Base-by-base conservation (phyloP, 192 early-diverging fungal species). In the Coemansia sp. region DNA sequence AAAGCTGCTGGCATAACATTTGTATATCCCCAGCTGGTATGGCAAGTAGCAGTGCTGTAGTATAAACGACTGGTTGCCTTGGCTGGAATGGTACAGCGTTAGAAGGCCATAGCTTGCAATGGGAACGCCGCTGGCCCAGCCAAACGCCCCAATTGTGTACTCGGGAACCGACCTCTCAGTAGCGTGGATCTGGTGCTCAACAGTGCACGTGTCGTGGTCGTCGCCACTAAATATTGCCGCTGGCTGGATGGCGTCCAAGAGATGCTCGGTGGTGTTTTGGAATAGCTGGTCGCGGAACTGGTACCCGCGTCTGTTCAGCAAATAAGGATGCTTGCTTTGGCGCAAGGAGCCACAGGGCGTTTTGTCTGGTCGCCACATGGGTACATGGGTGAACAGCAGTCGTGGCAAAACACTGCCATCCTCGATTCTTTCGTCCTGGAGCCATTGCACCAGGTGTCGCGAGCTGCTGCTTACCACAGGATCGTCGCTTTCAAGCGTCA, bases 141-240 rank as follows among this genome's bases (percentile, higher is more conserved):
- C 88, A 64, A 90, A 89, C 0, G 88, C 85, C 5, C 84, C 84
- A 1, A 90, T 64, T 0, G 89, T 88, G 25, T 87, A 82, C 59
- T 88, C 87, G 0, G 73, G 66, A 1, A 66, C 67, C 2, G 20
- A 4, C 10, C 40, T 31, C 3, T 9, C 8, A 2, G 48, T 33
- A 0, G 20, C 25, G 0, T 26, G 49, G n/a, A 66, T 25, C 0
- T 31, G 20, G 49, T 93, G 91, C 2, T 70, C 34, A 4, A 90
- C 66, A 49, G 82, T 84, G 71, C 96, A 98, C 61, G 89, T 91
- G 65, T 98, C 96, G 59, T 98, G 96, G 69, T 98, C 94, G 64
- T 98, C 94, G 20, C 94, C 96, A 65, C 90, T 93, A 49, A 96
- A 90, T 3, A 95, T 82, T 1, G 90, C 75, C 0, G 70, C 64